Percentiles rank a stretch among this genome's conserved stretches.
These are phyloP conservation scores for Erythrophleum ivorense DNA, from an alignment of 331 rosid genomes.

Conservation along the genomic window DNA sequence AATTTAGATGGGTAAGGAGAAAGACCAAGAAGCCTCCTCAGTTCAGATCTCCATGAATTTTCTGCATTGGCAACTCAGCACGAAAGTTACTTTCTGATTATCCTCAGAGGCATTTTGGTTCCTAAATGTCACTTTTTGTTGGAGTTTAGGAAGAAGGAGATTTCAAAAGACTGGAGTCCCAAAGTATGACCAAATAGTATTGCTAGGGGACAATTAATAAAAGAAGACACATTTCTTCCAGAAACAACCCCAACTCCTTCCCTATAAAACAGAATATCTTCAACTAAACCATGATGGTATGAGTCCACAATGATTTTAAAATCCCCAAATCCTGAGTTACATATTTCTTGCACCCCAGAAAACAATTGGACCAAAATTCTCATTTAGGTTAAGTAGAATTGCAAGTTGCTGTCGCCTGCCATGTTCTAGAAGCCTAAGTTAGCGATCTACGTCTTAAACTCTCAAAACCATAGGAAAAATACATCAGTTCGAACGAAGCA, in stretches of 20 bases:
- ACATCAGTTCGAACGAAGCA: neutral
- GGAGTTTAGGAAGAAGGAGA: neutral
- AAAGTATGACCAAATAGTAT: too few relatives aligned
- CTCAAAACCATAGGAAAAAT: neutral
- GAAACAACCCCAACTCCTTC: neutral
- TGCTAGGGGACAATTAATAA: too few relatives aligned
- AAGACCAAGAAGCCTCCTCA: conserved; percentile 49
- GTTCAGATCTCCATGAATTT: conserved; percentile 53
- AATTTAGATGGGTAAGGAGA: neutral
- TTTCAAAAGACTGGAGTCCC: neutral
- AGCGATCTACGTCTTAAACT: neutral
- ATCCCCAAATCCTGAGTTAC: neutral
- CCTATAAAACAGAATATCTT: neutral
- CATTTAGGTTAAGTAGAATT: neutral
- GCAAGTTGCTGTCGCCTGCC: neutral
- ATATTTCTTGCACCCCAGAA: neutral
- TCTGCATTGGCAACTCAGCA: conserved; percentile 41
- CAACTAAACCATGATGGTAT: neutral
- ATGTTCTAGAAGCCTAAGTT: neutral
- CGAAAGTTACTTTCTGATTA: conserved; percentile 42
- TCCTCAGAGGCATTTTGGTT: conserved; percentile 43
- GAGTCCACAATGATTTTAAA: neutral
- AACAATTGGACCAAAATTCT: neutral
- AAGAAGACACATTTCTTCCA: neutral
- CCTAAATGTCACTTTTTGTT: neutral